Evolutionary conservation across 139 green algal species (phyloP), one percentile per base, ranked within the genome.

Genomic region (Chlorella sp.): DNA sequence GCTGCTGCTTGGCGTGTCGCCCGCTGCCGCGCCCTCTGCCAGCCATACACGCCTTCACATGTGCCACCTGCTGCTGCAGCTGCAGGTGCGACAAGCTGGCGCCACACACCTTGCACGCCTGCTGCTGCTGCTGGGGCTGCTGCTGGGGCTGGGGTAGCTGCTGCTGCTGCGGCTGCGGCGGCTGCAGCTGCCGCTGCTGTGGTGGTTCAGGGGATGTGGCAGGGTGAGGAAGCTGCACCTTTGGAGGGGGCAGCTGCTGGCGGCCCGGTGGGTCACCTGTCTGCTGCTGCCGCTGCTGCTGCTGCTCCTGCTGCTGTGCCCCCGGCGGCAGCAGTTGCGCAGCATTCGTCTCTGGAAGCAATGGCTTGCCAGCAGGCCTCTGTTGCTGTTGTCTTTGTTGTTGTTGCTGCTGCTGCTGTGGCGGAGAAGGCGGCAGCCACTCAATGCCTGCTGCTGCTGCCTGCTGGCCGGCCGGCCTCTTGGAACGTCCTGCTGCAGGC

Each of bases 11-110:
- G 30, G 39, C 30, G 28, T 68, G 84, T 68, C 53, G 39, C 37
- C 76, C 53, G 81, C 53, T 69, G 81, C 81, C 28, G 28, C 9
- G 68, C 19, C 84, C 66, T 12, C 87, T 85, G 28, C 81, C 68
- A 0, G 87, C 78, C 48, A 91, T 81, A 78, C 87, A 91, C 21
- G 34, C 53, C 68, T 91, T 91, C 16, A 91, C 87, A 28, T 91
- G 87, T 12, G 81, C 14, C 53, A 91, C 87, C 42, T 90, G 87
- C 76, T 90, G 75, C 64, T 77, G 81, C 40, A 77, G 16, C 19
- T 30, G 32, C 40, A 90, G 5, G 39, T 48, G 39, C 1, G 75
- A 86, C n/a, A 91, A 40, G 42, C 66, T 57, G 2, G 68, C 42
- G 14, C 57, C 34, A 16, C 87, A 91, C 28, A 91, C 78, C n/a